Conservation (phyloP, 176 grass and related monocot genomes). For the Eleusine indica region DNA sequence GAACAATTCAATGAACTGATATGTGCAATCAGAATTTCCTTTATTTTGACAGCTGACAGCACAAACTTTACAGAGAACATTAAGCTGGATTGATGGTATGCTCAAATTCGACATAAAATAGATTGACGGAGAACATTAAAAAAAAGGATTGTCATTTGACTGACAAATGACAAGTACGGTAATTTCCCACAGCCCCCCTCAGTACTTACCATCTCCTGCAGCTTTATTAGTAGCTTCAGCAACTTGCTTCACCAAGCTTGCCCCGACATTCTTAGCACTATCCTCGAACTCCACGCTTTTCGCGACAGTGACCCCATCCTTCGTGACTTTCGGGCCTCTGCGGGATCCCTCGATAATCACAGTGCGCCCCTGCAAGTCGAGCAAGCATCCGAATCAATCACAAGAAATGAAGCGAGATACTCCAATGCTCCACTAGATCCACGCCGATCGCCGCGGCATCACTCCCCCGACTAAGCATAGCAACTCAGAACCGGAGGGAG, state of each 20-base stretch:
- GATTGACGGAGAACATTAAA: too few species aligned
- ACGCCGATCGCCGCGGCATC: background rate
- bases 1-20: background rate
- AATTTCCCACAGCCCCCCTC: background rate
- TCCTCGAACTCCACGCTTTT: constrained; percentile 91
- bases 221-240: constrained; percentile 82
- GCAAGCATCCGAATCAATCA: constrained; percentile 18
- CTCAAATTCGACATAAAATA: constrained; percentile 3
- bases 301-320: constrained; percentile 94
- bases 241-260: constrained; percentile 90
- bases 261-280: constrained; percentile 76
- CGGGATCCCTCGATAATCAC: constrained; percentile 76
- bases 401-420: background rate
- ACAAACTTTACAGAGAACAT: constrained; percentile 1
- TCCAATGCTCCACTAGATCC: constrained; percentile 24
- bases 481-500: background rate
- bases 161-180: background rate
- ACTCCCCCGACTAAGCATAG: background rate
- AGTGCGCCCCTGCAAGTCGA: constrained; percentile 61
- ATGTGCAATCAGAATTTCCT: background rate
- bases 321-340: constrained; percentile 70
- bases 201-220: constrained; percentile 82
- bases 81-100: background rate
- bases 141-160: too few species aligned
- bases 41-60: background rate